phyloP scores from a whole-genome alignment of 495 filamentous ascomycete species.

The Penicillium lagena region DNA sequence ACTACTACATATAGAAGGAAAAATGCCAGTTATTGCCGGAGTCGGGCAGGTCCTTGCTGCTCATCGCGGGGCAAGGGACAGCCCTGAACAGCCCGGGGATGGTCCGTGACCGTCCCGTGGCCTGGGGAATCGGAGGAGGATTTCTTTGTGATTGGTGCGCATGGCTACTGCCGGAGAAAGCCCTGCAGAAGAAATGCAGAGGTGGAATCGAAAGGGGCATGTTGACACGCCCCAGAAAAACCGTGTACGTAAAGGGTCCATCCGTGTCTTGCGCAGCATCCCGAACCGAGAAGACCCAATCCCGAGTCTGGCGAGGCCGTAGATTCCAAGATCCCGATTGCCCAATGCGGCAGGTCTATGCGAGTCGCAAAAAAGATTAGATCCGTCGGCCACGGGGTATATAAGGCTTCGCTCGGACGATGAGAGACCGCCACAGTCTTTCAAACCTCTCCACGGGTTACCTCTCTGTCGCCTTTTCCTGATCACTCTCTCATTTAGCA shows the following conservation, averaged over 20 bases:
- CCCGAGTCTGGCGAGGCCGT: neutral
- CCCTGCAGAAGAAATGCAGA: no score
- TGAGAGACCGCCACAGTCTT: neutral
- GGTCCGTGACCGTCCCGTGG: no score
- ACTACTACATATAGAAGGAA: neutral
- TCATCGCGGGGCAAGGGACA: neutral
- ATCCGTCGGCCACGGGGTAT: neutral
- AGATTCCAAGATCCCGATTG: neutral
- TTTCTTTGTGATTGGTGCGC: no score
- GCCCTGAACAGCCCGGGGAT: no score
- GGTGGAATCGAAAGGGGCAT: no score
- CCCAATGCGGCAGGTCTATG: neutral
- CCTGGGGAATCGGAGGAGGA: no score
- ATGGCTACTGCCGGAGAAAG: no score
- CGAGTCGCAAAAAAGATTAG: neutral
- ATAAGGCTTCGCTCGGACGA: neutral
- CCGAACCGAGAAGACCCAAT: neutral
- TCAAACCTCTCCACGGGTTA: neutral
- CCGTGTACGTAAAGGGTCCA: no score
- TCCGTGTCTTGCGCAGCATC: no score
- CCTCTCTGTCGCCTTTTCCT: neutral
- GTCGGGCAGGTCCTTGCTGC: conserved; percentile 1
- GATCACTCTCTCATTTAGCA: conserved; percentile 1
- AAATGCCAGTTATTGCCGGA: conserved; percentile 1
- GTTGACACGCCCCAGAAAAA: no score